Evolutionary conservation across 805 yeast species (phyloP).

Genomic region (Lachancea sp.): DNA sequence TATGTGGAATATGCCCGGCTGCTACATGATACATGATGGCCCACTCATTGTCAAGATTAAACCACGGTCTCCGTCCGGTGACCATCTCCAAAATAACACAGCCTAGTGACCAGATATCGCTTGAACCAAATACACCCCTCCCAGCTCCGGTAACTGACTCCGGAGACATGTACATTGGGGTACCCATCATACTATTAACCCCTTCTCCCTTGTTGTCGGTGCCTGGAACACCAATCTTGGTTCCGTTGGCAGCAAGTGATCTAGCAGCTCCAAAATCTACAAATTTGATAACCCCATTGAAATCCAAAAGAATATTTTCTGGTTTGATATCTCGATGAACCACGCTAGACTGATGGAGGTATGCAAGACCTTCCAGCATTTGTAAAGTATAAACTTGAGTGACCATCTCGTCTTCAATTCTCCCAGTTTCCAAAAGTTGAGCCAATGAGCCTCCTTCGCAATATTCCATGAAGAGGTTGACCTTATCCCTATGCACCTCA

Average conservation of each 20-base stretch:
- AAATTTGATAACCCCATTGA: slow-evolving; percentile 86
- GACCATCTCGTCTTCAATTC: slow-evolving; percentile 92
- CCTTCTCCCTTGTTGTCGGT: slow-evolving; percentile 17
- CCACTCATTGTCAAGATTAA: slow-evolving; percentile 93
- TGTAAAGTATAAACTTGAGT: slow-evolving; percentile 86
- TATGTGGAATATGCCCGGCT: slow-evolving; percentile 83
- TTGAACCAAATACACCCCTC: slow-evolving; percentile 36
- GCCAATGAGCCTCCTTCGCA: slow-evolving; percentile 95
- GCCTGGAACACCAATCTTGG: slow-evolving; percentile 33
- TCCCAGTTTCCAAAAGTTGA: slow-evolving; percentile 76
- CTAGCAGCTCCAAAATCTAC: slow-evolving; percentile 98
- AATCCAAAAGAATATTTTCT: slow-evolving; percentile 84
- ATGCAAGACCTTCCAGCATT: slow-evolving; percentile 91
- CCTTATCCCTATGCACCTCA: slow-evolving; percentile 93
- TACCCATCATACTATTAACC: slow-evolving; percentile 57
- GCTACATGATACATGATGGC: slow-evolving; percentile 98
- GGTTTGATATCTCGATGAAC: slow-evolving; percentile 98
- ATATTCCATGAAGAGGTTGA: slow-evolving; percentile 93
- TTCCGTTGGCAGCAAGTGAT: slow-evolving; percentile 57
- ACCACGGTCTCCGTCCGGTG: slow-evolving; percentile 95
- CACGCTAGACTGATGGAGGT: slow-evolving; percentile 87
- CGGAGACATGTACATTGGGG: slow-evolving; percentile 99
- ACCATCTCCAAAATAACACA: slow-evolving; percentile 96
- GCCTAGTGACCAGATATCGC: slow-evolving; percentile 94
- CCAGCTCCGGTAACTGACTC: slow-evolving; percentile 80